Conservation (phyloP, 1,284 basidiomycete genomes). For the Boletus smithii region DNA sequence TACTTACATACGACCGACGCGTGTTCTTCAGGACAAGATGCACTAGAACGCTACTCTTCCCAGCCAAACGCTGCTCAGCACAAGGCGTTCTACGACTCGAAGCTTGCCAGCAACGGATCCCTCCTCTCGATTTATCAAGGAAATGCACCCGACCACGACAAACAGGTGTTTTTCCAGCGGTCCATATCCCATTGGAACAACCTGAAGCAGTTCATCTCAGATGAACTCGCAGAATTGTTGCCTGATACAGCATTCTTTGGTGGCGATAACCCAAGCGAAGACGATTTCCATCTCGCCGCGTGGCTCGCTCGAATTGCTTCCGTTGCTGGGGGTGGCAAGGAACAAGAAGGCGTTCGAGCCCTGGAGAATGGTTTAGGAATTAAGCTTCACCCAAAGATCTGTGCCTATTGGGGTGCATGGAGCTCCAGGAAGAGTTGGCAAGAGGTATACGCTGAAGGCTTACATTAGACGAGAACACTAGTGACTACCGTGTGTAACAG, state of each 20-base stretch:
- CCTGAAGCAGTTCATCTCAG: slow-evolving; percentile 39
- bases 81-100: slow-evolving; percentile 52
- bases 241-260: slow-evolving; percentile 47
- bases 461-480: no score
- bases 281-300: slow-evolving; percentile 52
- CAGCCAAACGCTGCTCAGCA: slow-evolving; percentile 43
- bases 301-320: slow-evolving; percentile 49
- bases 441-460: slow-evolving; percentile 46
- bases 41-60: slow-evolving; percentile 42
- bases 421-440: slow-evolving; percentile 54
- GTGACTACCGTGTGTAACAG: no score
- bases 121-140: slow-evolving; percentile 46
- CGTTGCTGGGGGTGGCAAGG: slow-evolving; percentile 35
- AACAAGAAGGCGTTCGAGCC: slow-evolving; percentile 36
- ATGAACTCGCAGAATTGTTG: slow-evolving; percentile 41
- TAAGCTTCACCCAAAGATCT: slow-evolving; percentile 40
- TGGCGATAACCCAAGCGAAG: slow-evolving; percentile 47
- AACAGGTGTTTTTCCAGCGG: slow-evolving; percentile 40
- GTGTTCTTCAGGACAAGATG: slow-evolving; percentile 34
- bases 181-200: slow-evolving; percentile 42
- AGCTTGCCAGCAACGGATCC: slow-evolving; percentile 46
- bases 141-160: slow-evolving; percentile 35
- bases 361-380: slow-evolving; percentile 42
- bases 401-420: slow-evolving; percentile 49
- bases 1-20: not conserved